Evolutionary conservation across 2,329 filamentous ascomycete genomes (phyloP), one percentile per base, ranked within the genome.

Genomic region (Penicillium thymicola): DNA sequence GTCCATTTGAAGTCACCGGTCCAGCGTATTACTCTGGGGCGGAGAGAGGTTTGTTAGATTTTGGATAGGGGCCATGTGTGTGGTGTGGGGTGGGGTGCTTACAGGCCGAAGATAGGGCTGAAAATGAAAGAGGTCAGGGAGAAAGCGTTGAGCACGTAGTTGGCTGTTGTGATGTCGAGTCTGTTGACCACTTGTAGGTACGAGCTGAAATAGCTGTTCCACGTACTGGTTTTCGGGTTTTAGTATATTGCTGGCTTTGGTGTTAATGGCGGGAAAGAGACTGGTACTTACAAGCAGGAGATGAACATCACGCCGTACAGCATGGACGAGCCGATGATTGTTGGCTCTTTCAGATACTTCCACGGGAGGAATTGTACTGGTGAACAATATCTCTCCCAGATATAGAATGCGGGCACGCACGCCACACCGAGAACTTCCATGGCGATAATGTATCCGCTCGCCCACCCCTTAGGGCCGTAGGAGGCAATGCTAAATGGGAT

Each of bases 1-100:
- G 55, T 55, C 56, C 56, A 58, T 42, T 51, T 51, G 47, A 51
- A 58, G 27, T 58, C 52, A 13, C 56, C 56, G 13, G 56, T 58
- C 6, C 37, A 36, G n/a, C 56, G 44, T 8, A 58, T 58, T 14
- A 51, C 10, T 8, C 56, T 58, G 14, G 2, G 21, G n/a, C n/a
- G 5, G 7, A 13, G 13, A 10, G 5, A 14, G 2, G 0, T 11
- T 10, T 23, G 28, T 58, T 34, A 58, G 42, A n/a, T 2, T 36
- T 16, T n/a, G 10, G 16, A n/a, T 9, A 36, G 4, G 5, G 9
- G 16, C 8, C 1, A 3, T 14, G 0, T 30, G 0, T 30, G 9
- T 32, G 11, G 13, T 10, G 21, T 9, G 7, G 8, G 30, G 11
- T 14, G 11, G 8, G 14, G 21, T 25, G 14, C 52, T 47, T 23